Evolutionary conservation across 169 alveolate genomes (phyloP).

Genomic region (Theileria annulata): DNA sequence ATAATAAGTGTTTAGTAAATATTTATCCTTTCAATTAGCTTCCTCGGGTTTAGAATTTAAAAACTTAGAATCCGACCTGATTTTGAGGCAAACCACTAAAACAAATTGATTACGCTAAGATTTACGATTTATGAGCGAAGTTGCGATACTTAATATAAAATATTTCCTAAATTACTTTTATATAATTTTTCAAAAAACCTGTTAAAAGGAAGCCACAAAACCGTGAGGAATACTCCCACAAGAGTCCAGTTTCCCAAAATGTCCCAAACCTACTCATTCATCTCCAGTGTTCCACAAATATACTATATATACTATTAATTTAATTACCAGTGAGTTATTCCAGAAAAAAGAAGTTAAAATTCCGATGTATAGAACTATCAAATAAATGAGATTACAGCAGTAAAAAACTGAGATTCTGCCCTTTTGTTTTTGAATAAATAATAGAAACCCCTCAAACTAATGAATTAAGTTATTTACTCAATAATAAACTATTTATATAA

Average conservation of each 20-base stretch:
- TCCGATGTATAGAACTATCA: constrained; percentile 5
- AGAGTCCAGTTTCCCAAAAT: constrained; percentile 50
- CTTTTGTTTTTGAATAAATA: neutral
- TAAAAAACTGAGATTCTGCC: neutral
- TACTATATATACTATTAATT: neutral
- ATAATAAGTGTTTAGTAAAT: neutral
- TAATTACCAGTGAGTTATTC: constrained; percentile 8
- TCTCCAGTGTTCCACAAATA: neutral
- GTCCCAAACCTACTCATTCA: constrained; percentile 46
- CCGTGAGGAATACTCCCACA: constrained; percentile 45
- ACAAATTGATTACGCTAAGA: neutral
- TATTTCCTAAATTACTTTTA: constrained; percentile 11
- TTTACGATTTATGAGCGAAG: constrained; percentile 33
- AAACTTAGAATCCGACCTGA: constrained; percentile 3
- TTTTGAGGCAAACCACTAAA: constrained; percentile 30
- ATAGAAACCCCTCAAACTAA: neutral
- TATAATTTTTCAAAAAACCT: constrained; percentile 13
- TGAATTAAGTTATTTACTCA: too few relatives aligned
- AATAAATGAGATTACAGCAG: constrained; percentile 5
- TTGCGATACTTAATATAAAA: constrained; percentile 10
- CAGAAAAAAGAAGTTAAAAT: constrained; percentile 5
- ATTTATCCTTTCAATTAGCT: neutral
- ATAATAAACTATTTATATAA: neutral
- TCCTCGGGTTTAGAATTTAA: neutral
- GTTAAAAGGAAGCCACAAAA: constrained; percentile 30